Evolutionary conservation across 495 filamentous ascomycete species (phyloP).

Genomic region (Echria macrotheca): DNA sequence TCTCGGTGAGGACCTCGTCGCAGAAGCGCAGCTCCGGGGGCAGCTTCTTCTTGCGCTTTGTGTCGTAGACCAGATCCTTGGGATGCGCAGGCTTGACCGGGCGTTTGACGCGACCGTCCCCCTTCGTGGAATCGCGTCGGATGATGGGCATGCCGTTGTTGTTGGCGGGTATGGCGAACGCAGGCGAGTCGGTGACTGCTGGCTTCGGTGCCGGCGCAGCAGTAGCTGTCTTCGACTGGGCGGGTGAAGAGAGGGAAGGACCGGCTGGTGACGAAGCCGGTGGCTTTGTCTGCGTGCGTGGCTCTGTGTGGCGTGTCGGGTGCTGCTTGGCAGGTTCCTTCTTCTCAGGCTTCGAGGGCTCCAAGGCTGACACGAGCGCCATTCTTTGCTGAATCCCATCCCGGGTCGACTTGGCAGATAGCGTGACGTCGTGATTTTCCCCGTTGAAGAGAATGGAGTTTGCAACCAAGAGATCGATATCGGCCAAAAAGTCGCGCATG

Average conservation of each 20-base stretch:
- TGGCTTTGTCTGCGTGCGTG: conserved; percentile 35
- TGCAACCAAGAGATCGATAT: conserved; percentile 66
- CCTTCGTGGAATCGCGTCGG: conserved; percentile 75
- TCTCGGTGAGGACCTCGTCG: conserved; percentile 70
- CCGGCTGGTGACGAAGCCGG: conserved; percentile 38
- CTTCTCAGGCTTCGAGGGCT: conserved; percentile 50
- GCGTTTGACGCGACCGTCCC: conserved; percentile 77
- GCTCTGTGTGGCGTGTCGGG: conserved; percentile 42
- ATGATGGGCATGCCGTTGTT: conserved; percentile 78
- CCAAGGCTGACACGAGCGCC: conserved; percentile 45
- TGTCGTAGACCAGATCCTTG: conserved; percentile 79
- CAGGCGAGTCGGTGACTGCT: conserved; percentile 44
- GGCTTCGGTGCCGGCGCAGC: conserved; percentile 29
- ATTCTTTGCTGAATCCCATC: conserved; percentile 55
- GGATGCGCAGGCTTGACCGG: conserved; percentile 87
- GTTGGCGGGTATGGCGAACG: conserved; percentile 73
- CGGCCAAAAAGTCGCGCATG: conserved; percentile 59
- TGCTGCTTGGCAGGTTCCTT: conserved; percentile 42
- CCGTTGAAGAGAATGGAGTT: conserved; percentile 85
- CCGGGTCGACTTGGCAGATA: conserved; percentile 55
- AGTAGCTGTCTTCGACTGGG: conserved; percentile 23
- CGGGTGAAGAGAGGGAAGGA: no score
- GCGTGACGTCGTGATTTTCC: conserved; percentile 61
- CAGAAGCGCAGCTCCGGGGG: conserved; percentile 86
- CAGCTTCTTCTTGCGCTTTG: conserved; percentile 86